A percentile compares a stretch with the other conserved stretches of the same genome.
phyloP scores from a whole-genome alignment of 495 filamentous ascomycete species.

The Mytilinidion resinicola region DNA sequence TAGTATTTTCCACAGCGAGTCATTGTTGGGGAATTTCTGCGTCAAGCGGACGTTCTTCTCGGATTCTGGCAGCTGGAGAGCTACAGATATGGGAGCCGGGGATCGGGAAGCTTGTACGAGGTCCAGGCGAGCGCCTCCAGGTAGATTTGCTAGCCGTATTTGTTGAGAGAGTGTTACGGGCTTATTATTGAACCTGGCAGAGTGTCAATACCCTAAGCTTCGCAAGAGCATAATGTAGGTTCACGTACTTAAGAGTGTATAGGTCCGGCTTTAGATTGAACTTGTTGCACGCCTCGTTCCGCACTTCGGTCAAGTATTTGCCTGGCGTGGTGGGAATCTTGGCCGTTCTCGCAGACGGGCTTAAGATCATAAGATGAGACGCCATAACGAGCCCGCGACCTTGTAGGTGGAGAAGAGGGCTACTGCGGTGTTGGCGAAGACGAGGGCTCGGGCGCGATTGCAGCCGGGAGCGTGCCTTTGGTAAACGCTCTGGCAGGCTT shows the following conservation, averaged over 20 bases:
- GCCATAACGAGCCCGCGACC: conserved; percentile 52
- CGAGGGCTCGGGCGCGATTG: conserved; percentile 4
- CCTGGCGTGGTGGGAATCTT: conserved; percentile 78
- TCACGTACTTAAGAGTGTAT: conserved; percentile 70
- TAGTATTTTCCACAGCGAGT: conserved; percentile 78
- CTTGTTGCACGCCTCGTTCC: conserved; percentile 80
- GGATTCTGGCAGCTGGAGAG: conserved; percentile 67
- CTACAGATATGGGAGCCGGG: conserved; percentile 75
- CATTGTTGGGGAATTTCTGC: conserved; percentile 78
- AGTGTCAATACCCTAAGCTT: neutral
- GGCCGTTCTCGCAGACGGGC: conserved; percentile 62
- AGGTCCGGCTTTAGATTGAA: conserved; percentile 63
- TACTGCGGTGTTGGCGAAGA: conserved; percentile 7
- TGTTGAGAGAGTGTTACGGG: conserved; percentile 74
- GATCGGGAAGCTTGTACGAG: conserved; percentile 79
- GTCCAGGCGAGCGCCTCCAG: conserved; percentile 83
- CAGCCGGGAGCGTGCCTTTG: conserved; percentile 7
- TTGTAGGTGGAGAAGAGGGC: conserved; percentile 4
- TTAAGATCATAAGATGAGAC: conserved; percentile 82
- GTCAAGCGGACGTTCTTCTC: conserved; percentile 63
- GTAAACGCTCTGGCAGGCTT: conserved; percentile 3
- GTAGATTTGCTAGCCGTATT: conserved; percentile 79
- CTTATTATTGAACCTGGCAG: conserved; percentile 67
- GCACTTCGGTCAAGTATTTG: conserved; percentile 72
- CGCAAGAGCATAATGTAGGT: neutral